Evolutionary conservation across 2,329 filamentous ascomycete genomes (phyloP), one percentile per base, ranked within the genome.

Genomic region (Pseudopithomyces chartarum): DNA sequence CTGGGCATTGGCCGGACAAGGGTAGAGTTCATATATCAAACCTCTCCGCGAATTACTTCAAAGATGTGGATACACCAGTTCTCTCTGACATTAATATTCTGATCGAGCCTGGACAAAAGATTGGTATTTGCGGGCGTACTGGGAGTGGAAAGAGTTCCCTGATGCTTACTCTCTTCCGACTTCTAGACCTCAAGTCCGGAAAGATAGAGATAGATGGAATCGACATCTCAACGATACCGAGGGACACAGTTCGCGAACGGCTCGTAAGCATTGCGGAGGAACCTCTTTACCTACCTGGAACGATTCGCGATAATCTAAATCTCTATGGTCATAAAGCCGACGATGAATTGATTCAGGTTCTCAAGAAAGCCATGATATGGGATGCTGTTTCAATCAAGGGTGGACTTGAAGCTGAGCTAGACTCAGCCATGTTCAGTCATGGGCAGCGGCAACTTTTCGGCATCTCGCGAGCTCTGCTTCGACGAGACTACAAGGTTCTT

Each of bases 391-490:
- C 66, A 45, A 68, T 70, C 7, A 19, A 15, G 1, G 32, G 33
- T 0, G 33, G 33, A 11, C 53, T 55, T n/a, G 46, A 51, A 4
- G 22, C 52, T 6, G 86, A 86, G 0, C 19, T 51, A 4, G 23
- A 34, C 15, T 17, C 12, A 6, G 19, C 11, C 12, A 33, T n/a
- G 3, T 20, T 55, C 29, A 45, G 34, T 13, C 36, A 45, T 10
- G 55, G 55, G 57, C 85, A 88, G 67, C 81, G 80, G 48, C 86
- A 89, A 61, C 78, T 89, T 0, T 85, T 89, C 57, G 84, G 80
- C 56, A 79, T 89, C 0, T 85, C 82, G 0, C 73, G 85, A 0
- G 85, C 84, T 0, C 76, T 87, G n/a, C 68, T 88, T 2, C 50
- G 48, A 19, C 52, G 83, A 79, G 52, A 52, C 4, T 39, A 29